Evolutionary conservation across 1,284 basidiomycete species (phyloP), one percentile per base, ranked within the genome.

Genomic region (Leucoagaricus sp.): DNA sequence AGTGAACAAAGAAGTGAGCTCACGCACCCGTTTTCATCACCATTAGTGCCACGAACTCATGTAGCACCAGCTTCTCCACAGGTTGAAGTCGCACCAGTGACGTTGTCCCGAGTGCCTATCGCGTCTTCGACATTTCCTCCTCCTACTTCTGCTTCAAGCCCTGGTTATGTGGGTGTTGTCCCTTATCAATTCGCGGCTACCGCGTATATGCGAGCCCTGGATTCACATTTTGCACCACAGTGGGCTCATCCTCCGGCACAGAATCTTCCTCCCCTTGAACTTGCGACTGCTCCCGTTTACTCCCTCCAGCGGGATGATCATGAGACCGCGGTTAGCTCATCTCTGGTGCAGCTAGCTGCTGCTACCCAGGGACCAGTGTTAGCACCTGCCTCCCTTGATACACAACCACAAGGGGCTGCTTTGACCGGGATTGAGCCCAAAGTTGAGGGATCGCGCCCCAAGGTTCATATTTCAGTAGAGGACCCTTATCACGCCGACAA

Each of bases 401-500:
- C 36, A n/a, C 10, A 34, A 25, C 34, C 10, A 21, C 36, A 21
- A 26, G 40, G 12, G 12, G 19, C n/a, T 17, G 8, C 12, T 21
- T 28, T 15, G 9, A 9, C 29, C 19, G 10, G 13, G 10, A 13
- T 23, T 6, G 25, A 34, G 12, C 23, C 38, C 5, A 17, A n/a
- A 25, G 47, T 17, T 0, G 38, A 49, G 7, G 41, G 9, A 5
- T 31, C 46, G 3, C 21, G 29, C 12, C 47, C 47, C 42, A 47
- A 46, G 26, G 49, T 57, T 21, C 55, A 41, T 6, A 44, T 57
- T 28, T 57, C 55, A 19, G 42, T 57, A 42, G 49, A 57, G n/a
- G 55, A 57, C 26, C 55, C 55, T 46, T 57, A 57, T 23, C 28
- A 57, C 13, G 55, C 55, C 8, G 55, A 57, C 29, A 57, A 52